phyloP scores from a whole-genome alignment of 805 yeast species.

The Lipomyces japonicus region DNA sequence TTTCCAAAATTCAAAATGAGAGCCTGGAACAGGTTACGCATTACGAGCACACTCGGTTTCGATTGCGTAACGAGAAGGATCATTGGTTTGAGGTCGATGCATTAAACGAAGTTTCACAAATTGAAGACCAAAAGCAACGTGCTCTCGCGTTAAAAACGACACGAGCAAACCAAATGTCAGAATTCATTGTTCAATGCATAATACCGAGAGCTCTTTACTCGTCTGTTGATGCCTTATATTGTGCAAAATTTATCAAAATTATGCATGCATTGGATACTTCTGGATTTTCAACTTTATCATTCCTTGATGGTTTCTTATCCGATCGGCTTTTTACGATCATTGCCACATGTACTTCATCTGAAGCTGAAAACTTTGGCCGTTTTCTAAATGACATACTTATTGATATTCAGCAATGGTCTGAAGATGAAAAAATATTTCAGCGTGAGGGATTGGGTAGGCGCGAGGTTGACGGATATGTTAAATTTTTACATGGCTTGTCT shows the following conservation, averaged over 20 bases:
- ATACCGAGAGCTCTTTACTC: conserved; percentile 77
- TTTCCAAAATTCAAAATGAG: conserved; percentile 36
- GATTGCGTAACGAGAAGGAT: conserved; percentile 35
- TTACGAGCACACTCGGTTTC: conserved; percentile 34
- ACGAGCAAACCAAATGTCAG: conserved; percentile 25
- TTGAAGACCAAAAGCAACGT: conserved; percentile 1
- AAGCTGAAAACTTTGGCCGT: conserved; percentile 77
- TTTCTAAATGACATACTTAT: conserved; percentile 58
- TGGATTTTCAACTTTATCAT: conserved; percentile 41
- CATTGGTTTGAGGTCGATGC: conserved; percentile 33
- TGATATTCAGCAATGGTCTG: conserved; percentile 48
- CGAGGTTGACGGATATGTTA: conserved; percentile 24
- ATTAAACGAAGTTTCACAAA: neutral
- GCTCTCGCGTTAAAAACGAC: conserved; percentile 1
- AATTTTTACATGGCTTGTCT: conserved; percentile 32
- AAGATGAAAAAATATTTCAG: conserved; percentile 36
- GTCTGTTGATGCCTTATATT: conserved; percentile 73
- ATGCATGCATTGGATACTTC: conserved; percentile 44
- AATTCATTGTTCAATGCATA: conserved; percentile 59
- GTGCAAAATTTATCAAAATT: conserved; percentile 57
- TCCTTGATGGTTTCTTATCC: conserved; percentile 45
- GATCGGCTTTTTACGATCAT: conserved; percentile 53
- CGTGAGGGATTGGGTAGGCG: conserved; percentile 33
- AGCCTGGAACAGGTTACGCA: conserved; percentile 47
- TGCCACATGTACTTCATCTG: conserved; percentile 66